Percentiles rank a stretch among this genome's conserved stretches.
Conservation (phyloP, 345 rosid species). For the Odontarrhena argentea region DNA sequence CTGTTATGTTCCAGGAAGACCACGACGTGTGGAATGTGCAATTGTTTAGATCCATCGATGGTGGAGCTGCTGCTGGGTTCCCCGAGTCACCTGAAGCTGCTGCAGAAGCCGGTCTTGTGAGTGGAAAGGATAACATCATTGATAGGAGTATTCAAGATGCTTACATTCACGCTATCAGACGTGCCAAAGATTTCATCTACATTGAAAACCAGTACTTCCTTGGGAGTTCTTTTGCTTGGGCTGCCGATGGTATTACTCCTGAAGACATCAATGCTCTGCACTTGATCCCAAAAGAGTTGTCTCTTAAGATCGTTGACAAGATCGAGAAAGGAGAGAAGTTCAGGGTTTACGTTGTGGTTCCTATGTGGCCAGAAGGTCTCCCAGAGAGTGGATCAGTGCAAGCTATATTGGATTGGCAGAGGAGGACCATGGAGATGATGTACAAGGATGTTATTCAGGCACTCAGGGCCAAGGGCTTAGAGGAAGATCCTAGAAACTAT, state of each 20-base stretch:
- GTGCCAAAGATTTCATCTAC: conserved; percentile 92
- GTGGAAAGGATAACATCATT: conserved; percentile 97
- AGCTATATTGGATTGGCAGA: conserved; percentile 98
- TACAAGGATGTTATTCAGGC: conserved; percentile 78
- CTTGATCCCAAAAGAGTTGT: conserved; percentile 91
- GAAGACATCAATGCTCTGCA: conserved; percentile 88
- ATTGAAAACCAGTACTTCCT: conserved; percentile 97
- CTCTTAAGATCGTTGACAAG: conserved; percentile 92
- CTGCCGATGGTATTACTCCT: conserved; percentile 76
- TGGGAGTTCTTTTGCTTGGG: conserved; percentile 89
- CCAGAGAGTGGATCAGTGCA: conserved; percentile 97
- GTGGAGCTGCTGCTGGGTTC: conserved; percentile 98
- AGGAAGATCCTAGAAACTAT: conserved; percentile 88
- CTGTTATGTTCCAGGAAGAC: conserved; percentile 81
- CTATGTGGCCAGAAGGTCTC: conserved; percentile 99
- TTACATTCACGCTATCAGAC: conserved; percentile 87
- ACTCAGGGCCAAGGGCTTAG: conserved; percentile 65
- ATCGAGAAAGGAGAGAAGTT: conserved; percentile 89
- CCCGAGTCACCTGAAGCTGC: conserved; percentile 98
- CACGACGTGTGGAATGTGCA: conserved; percentile 92
- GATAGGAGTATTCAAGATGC: conserved; percentile 99
- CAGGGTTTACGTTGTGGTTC: conserved; percentile 82
- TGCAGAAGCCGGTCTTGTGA: conserved; percentile 91
- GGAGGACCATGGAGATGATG: conserved; percentile 98
- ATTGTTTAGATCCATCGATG: conserved; percentile 93